Evolutionary conservation across 805 yeast species (phyloP).

Genomic region (Henningerozyma blattae): DNA sequence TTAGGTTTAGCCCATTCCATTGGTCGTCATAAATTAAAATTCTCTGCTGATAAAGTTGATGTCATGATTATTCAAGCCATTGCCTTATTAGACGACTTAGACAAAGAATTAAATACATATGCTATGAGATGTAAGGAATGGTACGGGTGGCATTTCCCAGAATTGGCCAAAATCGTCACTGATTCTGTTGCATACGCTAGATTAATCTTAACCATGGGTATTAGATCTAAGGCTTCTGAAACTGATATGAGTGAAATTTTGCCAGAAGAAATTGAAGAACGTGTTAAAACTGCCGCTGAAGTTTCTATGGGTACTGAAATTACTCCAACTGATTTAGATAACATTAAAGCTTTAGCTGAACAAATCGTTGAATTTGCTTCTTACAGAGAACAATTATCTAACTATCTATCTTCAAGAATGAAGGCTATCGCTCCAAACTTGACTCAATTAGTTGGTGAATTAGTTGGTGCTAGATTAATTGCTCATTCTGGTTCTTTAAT

Average conservation of each 20-base stretch:
- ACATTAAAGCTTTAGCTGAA: constrained; percentile 84
- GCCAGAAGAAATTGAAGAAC: constrained; percentile 88
- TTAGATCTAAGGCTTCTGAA: constrained; percentile 80
- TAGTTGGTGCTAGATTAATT: constrained; percentile 95
- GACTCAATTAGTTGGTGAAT: constrained; percentile 91
- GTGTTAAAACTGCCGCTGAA: constrained; percentile 88
- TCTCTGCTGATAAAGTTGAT: constrained; percentile 96
- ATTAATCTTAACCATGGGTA: constrained; percentile 86
- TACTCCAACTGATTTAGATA: constrained; percentile 77
- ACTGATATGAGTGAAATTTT: constrained; percentile 82
- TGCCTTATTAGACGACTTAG: constrained; percentile 90
- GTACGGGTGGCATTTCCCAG: constrained; percentile 99
- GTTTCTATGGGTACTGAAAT: constrained; percentile 99
- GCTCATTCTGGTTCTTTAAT: constrained; percentile 95
- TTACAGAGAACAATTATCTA: constrained; percentile 91
- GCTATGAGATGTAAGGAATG: constrained; percentile 99
- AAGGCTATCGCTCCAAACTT: constrained; percentile 98
- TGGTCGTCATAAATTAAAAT: constrained; percentile 96
- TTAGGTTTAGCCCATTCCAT: constrained; percentile 97
- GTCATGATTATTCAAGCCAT: constrained; percentile 99
- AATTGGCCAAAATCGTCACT: constrained; percentile 90
- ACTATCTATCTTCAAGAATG: constrained; percentile 89
- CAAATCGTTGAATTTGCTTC: constrained; percentile 94
- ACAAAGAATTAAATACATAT: constrained; percentile 94
- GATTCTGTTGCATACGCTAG: constrained; percentile 96